Evolutionary conservation across 2,329 filamentous ascomycete species (phyloP).

Genomic region (Paecilomyces niveus): DNA sequence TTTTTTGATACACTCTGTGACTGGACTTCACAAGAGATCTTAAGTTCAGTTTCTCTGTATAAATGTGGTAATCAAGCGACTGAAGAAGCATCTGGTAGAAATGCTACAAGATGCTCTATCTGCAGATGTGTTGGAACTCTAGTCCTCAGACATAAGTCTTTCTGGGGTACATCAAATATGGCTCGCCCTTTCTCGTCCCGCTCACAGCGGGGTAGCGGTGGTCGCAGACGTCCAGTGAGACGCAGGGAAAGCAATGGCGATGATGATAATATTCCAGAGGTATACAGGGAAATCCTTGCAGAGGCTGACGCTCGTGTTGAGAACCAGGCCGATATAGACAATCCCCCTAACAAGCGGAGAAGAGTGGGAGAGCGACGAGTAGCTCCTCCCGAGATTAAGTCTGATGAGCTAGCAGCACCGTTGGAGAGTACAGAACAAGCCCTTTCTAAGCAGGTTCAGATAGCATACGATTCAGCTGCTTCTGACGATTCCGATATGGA

Average conservation of each 20-base stretch:
- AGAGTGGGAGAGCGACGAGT: conserved; percentile 22
- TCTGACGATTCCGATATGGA: conserved; percentile 47
- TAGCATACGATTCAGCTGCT: conserved; percentile 32
- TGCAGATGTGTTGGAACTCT: not conserved
- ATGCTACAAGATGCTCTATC: not conserved
- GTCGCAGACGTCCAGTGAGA: conserved; percentile 7
- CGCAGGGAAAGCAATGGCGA: conserved; percentile 9
- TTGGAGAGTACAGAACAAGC: conserved; percentile 4
- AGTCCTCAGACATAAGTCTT: not conserved
- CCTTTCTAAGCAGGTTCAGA: conserved; percentile 18
- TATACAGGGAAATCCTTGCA: conserved; percentile 37
- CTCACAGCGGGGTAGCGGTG: conserved; percentile 8
- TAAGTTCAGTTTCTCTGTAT: not conserved
- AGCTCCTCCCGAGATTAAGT: conserved; percentile 3
- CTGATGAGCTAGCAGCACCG: conserved; percentile 5
- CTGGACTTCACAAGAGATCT: not conserved
- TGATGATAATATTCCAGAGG: conserved; percentile 23
- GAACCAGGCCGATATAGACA: conserved; percentile 12
- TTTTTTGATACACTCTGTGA: not conserved
- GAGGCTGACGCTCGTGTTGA: conserved; percentile 30
- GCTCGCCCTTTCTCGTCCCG: conserved; percentile 13
- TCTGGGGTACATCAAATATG: conserved; percentile 7
- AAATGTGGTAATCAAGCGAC: not conserved
- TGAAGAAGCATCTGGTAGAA: not conserved
- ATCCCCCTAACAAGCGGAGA: conserved; percentile 31